Base-by-base conservation (phyloP, 768 basidiomycete genomes). In the Mycena leptocephala region DNA sequence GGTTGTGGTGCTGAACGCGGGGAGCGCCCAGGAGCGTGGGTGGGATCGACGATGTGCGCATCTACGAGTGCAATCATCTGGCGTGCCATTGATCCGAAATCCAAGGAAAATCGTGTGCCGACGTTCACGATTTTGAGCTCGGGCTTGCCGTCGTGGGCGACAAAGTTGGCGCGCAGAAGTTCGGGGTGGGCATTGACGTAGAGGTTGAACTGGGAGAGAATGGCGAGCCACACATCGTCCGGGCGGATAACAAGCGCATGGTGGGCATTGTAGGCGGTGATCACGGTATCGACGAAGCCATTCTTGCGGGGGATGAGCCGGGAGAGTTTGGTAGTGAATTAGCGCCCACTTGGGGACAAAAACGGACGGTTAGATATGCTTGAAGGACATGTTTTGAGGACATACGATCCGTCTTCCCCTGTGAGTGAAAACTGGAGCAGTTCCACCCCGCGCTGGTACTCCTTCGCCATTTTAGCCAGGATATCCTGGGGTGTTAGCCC, bases 1-100 rank as follows among this genome's bases (percentile, higher is more conserved):
- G 1, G 87, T 89, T 5, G 89, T 90, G 1, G 89, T 90, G 14
- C 84, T 83, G 76, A 90, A 89, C 83, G 66, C 22, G 6, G 88
- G 89, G n/a, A 86, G 78, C 43, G 89, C 82, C 87, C 88, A 90
- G 0, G 84, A 79, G 39, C 82, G 79, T 2, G 78, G 0, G 77
- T 69, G 6, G 82, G 78, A 70, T 86, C 81, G 1, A 80, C 74
- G 22, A 84, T 81, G 75, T 84, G 83, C 69, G 80, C 41, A 26
- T 83, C 43, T 22, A 85, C 82, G 39, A 74, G 35, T 1, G 70
- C 72, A 3, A 74, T 74, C 77, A 86, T 81, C 53, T 80, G 72
- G 30, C 62, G n/a, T 0, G 83, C 75, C 24, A 86, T 66, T 35
- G 72, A 33, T 1, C 80, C 83, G 67, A 83, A 84, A 56, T 84